A percentile compares a stretch with the other conserved stretches of the same genome.
Conservation (phyloP, 2,329 filamentous ascomycete species). For the Colletotrichum tofieldiae region DNA sequence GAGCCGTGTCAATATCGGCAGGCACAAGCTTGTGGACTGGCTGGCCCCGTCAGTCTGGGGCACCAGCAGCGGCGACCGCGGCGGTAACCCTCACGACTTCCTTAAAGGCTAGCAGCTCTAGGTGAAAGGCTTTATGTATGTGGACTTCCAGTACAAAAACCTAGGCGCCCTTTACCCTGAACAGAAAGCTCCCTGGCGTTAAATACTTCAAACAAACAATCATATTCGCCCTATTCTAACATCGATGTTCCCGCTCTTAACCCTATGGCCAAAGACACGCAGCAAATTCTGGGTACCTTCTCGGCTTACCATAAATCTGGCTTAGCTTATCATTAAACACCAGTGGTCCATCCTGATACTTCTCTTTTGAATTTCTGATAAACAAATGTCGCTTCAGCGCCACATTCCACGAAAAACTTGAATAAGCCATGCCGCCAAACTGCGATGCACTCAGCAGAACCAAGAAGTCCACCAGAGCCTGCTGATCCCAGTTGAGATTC, state of each 20-base stretch:
- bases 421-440: constrained; percentile 53
- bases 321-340: constrained; percentile 26
- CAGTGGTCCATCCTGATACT: constrained; percentile 1
- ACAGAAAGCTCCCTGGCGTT: too few species aligned
- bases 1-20: too few species aligned
- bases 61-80: too few species aligned
- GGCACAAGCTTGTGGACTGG: too few species aligned
- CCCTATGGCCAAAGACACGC: constrained; percentile 31
- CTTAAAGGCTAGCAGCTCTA: too few species aligned
- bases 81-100: too few species aligned
- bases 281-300: constrained; percentile 27
- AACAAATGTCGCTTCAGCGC: constrained; percentile 50
- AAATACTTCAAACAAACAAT: too few species aligned
- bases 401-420: constrained; percentile 53
- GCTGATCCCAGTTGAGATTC: constrained; percentile 51
- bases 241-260: neutral
- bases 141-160: too few species aligned
- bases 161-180: too few species aligned
- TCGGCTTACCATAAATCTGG: constrained; percentile 16
- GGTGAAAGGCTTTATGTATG: too few species aligned
- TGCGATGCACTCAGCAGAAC: constrained; percentile 52
- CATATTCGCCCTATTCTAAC: too few species aligned
- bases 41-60: too few species aligned
- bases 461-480: constrained; percentile 52
- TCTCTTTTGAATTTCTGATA: neutral